Evolutionary conservation across 345 rosid genomes (phyloP).

Genomic region (Balakata baccata): DNA sequence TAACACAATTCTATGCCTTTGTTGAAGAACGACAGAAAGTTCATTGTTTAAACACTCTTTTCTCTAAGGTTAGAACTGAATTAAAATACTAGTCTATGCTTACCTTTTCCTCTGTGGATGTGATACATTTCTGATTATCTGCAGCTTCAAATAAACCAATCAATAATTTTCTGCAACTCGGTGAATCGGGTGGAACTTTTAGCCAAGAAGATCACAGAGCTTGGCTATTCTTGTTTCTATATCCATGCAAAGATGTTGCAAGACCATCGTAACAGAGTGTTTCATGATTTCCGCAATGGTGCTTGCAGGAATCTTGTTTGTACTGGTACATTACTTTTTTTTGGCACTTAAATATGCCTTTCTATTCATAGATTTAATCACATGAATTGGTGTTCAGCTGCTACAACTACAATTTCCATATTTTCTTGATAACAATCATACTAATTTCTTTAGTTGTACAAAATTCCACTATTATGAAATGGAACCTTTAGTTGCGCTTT

Average conservation of each 20-base stretch:
- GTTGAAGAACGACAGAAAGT: conserved; percentile 99
- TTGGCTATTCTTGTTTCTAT: conserved; percentile 98
- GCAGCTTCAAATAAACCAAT: conserved; percentile 99
- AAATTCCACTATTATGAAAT: not conserved
- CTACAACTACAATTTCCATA: no score
- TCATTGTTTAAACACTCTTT: conserved; percentile 97
- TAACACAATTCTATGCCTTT: conserved; percentile 94
- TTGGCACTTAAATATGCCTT: not conserved
- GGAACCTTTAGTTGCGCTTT: no score
- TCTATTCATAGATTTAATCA: not conserved
- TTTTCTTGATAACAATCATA: not conserved
- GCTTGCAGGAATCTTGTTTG: conserved; percentile 99
- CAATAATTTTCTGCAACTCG: conserved; percentile 97
- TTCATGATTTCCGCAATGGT: conserved; percentile 99
- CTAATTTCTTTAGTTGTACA: not conserved
- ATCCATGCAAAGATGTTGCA: conserved; percentile 99
- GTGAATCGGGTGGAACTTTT: conserved; percentile 93
- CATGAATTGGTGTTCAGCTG: not conserved
- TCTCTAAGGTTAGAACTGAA: conserved; percentile 74
- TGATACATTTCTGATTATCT: conserved; percentile 19
- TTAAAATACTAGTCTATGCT: conserved; percentile 4
- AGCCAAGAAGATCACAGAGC: conserved; percentile 99
- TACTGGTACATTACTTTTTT: conserved; percentile 57
- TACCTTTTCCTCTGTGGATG: not conserved
- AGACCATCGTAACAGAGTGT: conserved; percentile 98